Base-by-base conservation (phyloP, 1,284 basidiomycete species). In the Trametes versicolor region DNA sequence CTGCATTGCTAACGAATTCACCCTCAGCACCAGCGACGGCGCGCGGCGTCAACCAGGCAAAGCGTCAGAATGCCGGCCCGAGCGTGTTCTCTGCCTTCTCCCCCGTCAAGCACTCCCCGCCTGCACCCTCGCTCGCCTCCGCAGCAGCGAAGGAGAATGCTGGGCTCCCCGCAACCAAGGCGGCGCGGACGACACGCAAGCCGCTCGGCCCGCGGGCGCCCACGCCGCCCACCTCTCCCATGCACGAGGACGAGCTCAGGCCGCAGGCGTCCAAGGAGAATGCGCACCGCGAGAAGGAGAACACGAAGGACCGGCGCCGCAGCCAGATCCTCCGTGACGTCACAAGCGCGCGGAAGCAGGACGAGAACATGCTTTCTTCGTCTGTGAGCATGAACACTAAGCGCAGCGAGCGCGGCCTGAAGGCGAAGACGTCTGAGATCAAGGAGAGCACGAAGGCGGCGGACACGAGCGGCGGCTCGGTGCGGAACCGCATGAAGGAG, bases 401-500 rank as follows among this genome's bases (percentile, higher is more conserved):
- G 47, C 29, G 58, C 54, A 29, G 51, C 29, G 52, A 50, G 49
- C 53, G 47, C 25, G 59, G 56, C n/a, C 32, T 47, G 34, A 58
- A 63, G 58, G 48, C 43, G 60, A 61, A 62, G 56, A 63, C 57
- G 70, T 59, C 65, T 58, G 70, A 60, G 51, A 55, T 60, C 68
- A 72, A 54, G 73, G 76, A 62, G 56, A 50, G 48, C 54, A 29
- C 51, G 45, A 27, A 17, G 48, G 47, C 17, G 48, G 65, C 63
- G 58, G 68, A 69, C 60, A 69, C 68, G 58, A 69, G 68, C 68
- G 71, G 78, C 64, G 74, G 78, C 64, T 68, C 82, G 76, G 87
- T 85, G 15, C 79, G 79, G 58, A 81, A 85, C 63, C 77, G 86
- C 13, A 83, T 87, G 53, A 78, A 74, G 61, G 86, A 87, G 64